A percentile compares a stretch with the other conserved stretches of the same genome.
Evolutionary conservation across 179 eudicot species (phyloP).

Genomic region (Silene vulgaris): DNA sequence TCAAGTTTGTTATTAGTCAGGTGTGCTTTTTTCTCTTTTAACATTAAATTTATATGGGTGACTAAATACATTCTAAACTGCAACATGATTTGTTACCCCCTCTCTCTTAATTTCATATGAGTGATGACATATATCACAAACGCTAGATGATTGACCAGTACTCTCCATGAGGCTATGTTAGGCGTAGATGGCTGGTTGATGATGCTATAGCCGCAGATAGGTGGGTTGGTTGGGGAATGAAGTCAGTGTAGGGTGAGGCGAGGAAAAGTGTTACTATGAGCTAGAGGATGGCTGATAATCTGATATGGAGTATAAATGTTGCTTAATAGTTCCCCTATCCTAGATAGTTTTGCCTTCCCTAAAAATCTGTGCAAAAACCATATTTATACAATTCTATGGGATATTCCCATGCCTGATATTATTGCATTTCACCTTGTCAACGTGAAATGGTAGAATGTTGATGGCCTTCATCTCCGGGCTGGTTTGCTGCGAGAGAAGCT

Average conservation of each 20-base stretch:
- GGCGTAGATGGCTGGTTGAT: no score
- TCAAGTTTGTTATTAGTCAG: conserved; percentile 94
- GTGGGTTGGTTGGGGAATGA: no score
- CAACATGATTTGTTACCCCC: conserved; percentile 1
- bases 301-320: not conserved
- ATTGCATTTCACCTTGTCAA: conserved; percentile 5
- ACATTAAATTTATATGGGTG: not conserved
- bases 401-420: not conserved
- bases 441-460: conserved; percentile 63
- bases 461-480: conserved; percentile 94
- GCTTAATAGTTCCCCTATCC: not conserved
- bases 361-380: not conserved
- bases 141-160: not conserved
- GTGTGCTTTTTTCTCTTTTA: conserved; percentile 27
- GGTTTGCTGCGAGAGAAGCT: conserved; percentile 88
- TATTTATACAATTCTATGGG: not conserved
- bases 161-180: not conserved
- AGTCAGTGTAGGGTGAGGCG: no score
- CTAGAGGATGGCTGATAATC: no score
- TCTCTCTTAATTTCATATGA: not conserved
- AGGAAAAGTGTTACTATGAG: no score
- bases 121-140: not conserved
- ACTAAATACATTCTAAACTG: conserved; percentile 5
- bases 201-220: no score
- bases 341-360: not conserved